A percentile compares a stretch with the other conserved stretches of the same genome.
phyloP scores from a whole-genome alignment of 139 green algal genomes.

The Asterochloris sp. region DNA sequence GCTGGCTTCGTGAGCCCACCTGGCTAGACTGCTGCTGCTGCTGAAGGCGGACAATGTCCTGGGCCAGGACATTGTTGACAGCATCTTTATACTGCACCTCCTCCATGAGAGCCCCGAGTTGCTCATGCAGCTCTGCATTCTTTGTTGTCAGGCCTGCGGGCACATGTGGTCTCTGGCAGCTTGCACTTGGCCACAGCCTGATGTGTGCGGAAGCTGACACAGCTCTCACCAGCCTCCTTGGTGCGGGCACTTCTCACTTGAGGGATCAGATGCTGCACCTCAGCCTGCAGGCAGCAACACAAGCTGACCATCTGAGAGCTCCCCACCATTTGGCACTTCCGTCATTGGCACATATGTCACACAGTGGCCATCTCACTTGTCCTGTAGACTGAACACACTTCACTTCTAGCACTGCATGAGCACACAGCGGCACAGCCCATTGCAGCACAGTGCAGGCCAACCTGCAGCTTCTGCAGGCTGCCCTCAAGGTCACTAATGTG shows the following conservation, averaged over 20 bases:
- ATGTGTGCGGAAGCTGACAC: not conserved
- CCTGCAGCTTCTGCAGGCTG: conserved; percentile 25
- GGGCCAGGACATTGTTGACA: conserved; percentile 14
- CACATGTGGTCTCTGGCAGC: not conserved
- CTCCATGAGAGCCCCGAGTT: conserved; percentile 13
- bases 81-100: conserved; percentile 20
- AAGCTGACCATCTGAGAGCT: too few relatives aligned
- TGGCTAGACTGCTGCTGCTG: not conserved
- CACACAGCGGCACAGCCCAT: too few relatives aligned
- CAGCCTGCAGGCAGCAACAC: conserved; percentile 21
- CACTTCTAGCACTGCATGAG: too few relatives aligned
- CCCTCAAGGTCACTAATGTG: conserved; percentile 42
- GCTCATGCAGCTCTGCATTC: conserved; percentile 12
- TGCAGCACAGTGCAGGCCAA: conserved; percentile 3
- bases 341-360: too few relatives aligned
- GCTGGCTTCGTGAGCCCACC: not conserved
- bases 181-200: not conserved
- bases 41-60: conserved; percentile 5
- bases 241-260: conserved; percentile 5
- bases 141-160: conserved; percentile 9
- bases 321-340: too few relatives aligned
- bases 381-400: too few relatives aligned
- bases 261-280: conserved; percentile 21
- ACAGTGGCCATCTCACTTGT: too few relatives aligned
- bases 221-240: not conserved